Base-by-base conservation (phyloP, 768 basidiomycete species). In the Suillus discolor region DNA sequence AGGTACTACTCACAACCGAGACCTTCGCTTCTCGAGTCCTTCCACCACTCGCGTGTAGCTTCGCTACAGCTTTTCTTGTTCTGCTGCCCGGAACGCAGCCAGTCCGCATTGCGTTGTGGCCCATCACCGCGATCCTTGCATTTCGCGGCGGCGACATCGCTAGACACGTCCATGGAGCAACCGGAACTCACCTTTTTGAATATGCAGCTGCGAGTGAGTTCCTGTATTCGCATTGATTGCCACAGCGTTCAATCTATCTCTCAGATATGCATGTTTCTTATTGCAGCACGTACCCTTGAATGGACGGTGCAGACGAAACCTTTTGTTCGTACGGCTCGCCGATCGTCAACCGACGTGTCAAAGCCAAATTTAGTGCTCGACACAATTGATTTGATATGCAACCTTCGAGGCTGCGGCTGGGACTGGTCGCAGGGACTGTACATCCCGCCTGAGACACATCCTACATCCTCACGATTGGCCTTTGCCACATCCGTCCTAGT, bases 331-430 rank as follows among this genome's bases (percentile, higher is more conserved):
- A 6, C 2, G 31, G 36, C 9, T 63, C 62, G 7, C 65, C 67
- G 2, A 47, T 49, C 51, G 20, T 66, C 41, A 47, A 39, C 38
- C 3, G 57, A 57, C 11, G 15, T 39, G 16, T 16, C 57, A 28
- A 60, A 60, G 16, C 25, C 6, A 28, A 34, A 63, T 12, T 8
- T 9, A 4, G 7, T 65, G 20, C 38, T 64, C 51, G 82, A 90
- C 63, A 82, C 83, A 2, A 67, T 82, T 16, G 87, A 90, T 62
- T 79, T 91, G 23, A 67, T 66, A 31, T 77, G 75, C 68, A 87
- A 83, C 66, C 68, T 85, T 16, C 86, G 89, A 20, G 89, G 89
- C 8, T 71, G 79, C 55, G 87, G 86, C 16, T 90, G 89, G 89
- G 76, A 83, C 51, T 89, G 87, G 84, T 85, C 87, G 2, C 68